These are phyloP conservation scores for Microthyrium microscopicum DNA, from an alignment of 2,329 filamentous ascomycete genomes.

Conservation along the genomic window DNA sequence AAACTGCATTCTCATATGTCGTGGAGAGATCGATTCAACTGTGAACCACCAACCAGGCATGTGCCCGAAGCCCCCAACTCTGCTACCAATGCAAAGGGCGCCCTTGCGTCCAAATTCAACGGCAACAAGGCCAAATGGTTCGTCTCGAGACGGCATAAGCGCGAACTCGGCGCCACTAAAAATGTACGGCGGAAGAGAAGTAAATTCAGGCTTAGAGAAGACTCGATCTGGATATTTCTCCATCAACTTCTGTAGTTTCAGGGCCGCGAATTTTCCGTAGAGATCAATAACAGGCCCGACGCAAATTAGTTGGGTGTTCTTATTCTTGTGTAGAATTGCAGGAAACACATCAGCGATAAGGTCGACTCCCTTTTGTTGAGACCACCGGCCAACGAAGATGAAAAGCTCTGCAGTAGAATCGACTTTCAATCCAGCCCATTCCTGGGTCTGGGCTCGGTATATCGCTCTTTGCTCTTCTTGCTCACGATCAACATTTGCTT, in stretches of 20 bases:
- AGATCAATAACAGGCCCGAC: conserved; percentile 51
- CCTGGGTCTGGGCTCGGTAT: conserved; percentile 44
- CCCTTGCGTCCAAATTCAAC: conserved; percentile 55
- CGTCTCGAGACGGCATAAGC: conserved; percentile 50
- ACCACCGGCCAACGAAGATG: conserved; percentile 54
- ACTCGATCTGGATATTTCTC: conserved; percentile 47
- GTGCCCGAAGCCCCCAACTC: conserved; percentile 45
- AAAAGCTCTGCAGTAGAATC: conserved; percentile 47
- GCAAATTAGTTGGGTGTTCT: conserved; percentile 44
- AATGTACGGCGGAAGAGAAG: conserved; percentile 47
- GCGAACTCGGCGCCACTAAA: conserved; percentile 54
- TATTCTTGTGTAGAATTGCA: conserved; percentile 41
- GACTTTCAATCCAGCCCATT: conserved; percentile 48
- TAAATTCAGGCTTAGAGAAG: conserved; percentile 53
- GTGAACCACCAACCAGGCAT: conserved; percentile 61
- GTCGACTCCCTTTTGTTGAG: conserved; percentile 52
- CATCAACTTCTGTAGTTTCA: conserved; percentile 49
- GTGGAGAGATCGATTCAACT: conserved; percentile 46
- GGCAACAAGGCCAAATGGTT: conserved; percentile 52
- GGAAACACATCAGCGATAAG: conserved; percentile 53
- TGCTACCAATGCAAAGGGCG: conserved; percentile 47
- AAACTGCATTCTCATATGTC: conserved; percentile 48
- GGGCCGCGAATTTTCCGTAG: conserved; percentile 49
- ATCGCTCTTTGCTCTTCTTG: conserved; percentile 37
- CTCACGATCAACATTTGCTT: conserved; percentile 35